Evolutionary conservation across 257 asterid species (phyloP).

Genomic region (Solanum appendiculatum): DNA sequence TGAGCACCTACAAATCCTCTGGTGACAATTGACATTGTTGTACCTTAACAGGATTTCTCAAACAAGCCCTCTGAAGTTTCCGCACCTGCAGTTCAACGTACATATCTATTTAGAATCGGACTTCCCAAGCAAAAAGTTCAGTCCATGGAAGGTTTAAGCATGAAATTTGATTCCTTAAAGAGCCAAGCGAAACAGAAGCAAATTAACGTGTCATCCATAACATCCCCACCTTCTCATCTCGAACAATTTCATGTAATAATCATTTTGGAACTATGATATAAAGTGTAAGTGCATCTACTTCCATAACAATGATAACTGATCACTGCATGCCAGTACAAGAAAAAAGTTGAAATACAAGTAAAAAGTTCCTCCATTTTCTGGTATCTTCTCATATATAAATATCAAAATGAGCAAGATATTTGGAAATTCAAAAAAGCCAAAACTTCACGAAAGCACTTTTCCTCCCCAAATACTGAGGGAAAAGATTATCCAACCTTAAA

Average conservation of each 20-base stretch:
- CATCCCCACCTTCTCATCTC: not conserved
- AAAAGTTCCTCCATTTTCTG: not conserved
- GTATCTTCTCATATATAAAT: not conserved
- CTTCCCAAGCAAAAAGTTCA: not conserved
- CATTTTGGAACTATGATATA: not conserved
- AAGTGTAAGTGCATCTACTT: not conserved
- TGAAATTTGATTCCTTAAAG: not conserved
- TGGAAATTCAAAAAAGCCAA: not conserved
- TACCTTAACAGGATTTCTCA: constrained; percentile 89
- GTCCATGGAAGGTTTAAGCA: not conserved
- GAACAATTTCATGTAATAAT: not conserved
- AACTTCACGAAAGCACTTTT: not conserved
- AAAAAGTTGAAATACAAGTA: not conserved
- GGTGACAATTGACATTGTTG: not conserved
- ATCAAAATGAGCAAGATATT: not conserved
- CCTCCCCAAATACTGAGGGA: not conserved
- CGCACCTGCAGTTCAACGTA: constrained; percentile 42
- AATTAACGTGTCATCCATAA: not conserved
- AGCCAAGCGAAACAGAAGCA: not conserved
- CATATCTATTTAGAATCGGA: not conserved
- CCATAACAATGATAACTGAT: not conserved
- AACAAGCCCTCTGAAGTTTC: constrained; percentile 91
- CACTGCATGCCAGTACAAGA: not conserved
- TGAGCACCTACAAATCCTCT: not conserved
- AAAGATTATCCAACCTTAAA: not conserved